Evolutionary conservation across 306 rosid species (phyloP).

Genomic region (Castanea sativa): DNA sequence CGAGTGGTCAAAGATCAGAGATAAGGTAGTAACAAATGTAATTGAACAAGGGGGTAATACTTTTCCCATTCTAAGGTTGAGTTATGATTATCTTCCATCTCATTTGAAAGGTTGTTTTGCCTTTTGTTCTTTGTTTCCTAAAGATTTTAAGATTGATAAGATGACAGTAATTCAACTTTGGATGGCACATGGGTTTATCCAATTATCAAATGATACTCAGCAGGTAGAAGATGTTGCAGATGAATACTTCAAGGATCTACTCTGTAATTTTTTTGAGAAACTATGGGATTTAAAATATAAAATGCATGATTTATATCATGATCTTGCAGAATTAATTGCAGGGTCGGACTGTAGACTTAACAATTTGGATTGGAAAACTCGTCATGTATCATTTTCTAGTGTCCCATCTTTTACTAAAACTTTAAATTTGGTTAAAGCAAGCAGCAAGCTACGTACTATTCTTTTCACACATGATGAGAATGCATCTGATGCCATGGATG

Average conservation of each 20-base stretch:
- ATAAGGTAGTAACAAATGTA: conserved; percentile 22
- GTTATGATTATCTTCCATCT: conserved; percentile 32
- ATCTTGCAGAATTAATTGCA: conserved; percentile 26
- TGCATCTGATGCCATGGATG: background rate
- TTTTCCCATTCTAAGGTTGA: conserved; percentile 24
- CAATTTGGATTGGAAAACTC: background rate
- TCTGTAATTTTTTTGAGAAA: conserved; percentile 14
- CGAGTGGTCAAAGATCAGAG: conserved; percentile 35
- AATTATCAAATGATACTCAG: background rate
- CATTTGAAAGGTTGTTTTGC: conserved; percentile 36
- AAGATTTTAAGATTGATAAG: conserved; percentile 17
- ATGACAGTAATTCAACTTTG: conserved; percentile 29
- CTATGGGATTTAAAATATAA: background rate
- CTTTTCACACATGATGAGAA: background rate
- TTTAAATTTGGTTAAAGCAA: background rate
- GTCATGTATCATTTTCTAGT: conserved; percentile 1
- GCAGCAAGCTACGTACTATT: conserved; percentile 15
- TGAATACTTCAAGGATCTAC: conserved; percentile 27
- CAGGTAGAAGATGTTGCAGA: conserved; percentile 33
- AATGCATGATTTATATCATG: conserved; percentile 36
- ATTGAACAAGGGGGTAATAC: conserved; percentile 8
- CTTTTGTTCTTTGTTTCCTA: conserved; percentile 39
- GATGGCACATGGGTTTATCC: conserved; percentile 44
- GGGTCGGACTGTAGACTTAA: background rate
- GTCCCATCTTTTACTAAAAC: too few species aligned